Conservation (phyloP, 73 alveolate genomes). For the Urostyla sp. region DNA sequence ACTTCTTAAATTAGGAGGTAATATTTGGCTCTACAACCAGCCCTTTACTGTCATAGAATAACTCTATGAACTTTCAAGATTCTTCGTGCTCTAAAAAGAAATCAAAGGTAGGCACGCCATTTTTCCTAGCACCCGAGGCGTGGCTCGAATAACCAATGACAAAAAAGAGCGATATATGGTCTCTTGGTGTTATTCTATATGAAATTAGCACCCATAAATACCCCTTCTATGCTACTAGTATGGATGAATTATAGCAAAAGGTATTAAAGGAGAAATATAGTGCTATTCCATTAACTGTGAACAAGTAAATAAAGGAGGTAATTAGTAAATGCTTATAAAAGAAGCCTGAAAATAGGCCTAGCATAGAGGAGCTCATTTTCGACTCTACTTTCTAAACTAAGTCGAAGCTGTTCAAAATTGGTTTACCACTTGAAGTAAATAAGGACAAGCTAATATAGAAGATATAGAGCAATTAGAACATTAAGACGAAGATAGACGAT, state of each 20-base stretch:
- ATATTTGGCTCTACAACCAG: not conserved
- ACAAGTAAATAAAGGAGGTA: conserved; percentile 80
- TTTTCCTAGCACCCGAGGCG: conserved; percentile 87
- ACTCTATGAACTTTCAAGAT: not conserved
- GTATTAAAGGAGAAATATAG: conserved; percentile 95
- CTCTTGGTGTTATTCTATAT: conserved; percentile 90
- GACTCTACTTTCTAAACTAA: conserved; percentile 1
- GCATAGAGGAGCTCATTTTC: conserved; percentile 72
- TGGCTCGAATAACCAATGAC: conserved; percentile 64
- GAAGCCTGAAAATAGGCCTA: conserved; percentile 90
- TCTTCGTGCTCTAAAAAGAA: not conserved
- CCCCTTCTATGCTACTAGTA: conserved; percentile 96
- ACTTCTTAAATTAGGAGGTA: not conserved
- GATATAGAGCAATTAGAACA: not conserved
- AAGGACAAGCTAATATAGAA: not conserved
- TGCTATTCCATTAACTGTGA: conserved; percentile 88
- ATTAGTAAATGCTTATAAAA: conserved; percentile 86
- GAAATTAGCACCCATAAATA: conserved; percentile 97
- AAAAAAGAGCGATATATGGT: conserved; percentile 79
- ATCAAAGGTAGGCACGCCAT: conserved; percentile 83
- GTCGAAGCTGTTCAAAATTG: not conserved
- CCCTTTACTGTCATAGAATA: not conserved
- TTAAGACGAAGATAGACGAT: too few relatives aligned
- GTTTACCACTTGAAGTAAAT: conserved; percentile 9
- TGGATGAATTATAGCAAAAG: conserved; percentile 95